These are phyloP conservation scores for Phaeotremella fagi DNA, from an alignment of 768 basidiomycete genomes.

Conservation along the genomic window DNA sequence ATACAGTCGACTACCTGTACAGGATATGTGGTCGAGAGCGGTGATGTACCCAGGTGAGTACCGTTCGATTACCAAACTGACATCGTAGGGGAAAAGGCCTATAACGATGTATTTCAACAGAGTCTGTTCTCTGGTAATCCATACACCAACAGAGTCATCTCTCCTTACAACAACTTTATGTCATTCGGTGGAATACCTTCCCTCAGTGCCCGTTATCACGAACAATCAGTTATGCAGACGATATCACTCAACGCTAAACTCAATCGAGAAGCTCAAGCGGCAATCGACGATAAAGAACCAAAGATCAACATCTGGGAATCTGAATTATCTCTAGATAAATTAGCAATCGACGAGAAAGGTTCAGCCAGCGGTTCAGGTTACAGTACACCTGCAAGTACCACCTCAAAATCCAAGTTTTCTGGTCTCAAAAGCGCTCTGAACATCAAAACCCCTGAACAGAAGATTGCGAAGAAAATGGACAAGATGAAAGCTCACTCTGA, in stretches of 20 bases:
- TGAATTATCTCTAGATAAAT: neutral
- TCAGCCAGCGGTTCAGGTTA: too few species aligned
- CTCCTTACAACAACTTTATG: conserved; percentile 9
- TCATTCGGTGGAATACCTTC: neutral
- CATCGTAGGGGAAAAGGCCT: conserved; percentile 10
- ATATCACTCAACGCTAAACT: conserved; percentile 20
- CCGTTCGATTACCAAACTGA: neutral
- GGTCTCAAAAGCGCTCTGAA: conserved; percentile 3
- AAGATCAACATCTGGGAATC: conserved; percentile 14
- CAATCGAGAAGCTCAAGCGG: conserved; percentile 14
- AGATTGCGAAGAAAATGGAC: neutral
- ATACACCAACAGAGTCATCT: neutral
- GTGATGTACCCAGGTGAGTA: conserved; percentile 14
- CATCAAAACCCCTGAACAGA: conserved; percentile 1
- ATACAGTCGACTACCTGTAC: neutral
- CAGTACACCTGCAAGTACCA: neutral
- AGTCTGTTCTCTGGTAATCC: conserved; percentile 9
- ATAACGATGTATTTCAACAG: conserved; percentile 3
- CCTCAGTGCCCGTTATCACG: conserved; percentile 4
- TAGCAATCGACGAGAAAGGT: neutral
- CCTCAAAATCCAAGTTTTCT: neutral
- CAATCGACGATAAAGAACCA: conserved; percentile 17
- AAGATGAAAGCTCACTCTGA: neutral
- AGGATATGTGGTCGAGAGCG: conserved; percentile 11
- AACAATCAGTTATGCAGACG: conserved; percentile 3